Evolutionary conservation across 805 yeast species (phyloP), one percentile per base, ranked within the genome.

Genomic region (Kodamaea kaohsiungensis): DNA sequence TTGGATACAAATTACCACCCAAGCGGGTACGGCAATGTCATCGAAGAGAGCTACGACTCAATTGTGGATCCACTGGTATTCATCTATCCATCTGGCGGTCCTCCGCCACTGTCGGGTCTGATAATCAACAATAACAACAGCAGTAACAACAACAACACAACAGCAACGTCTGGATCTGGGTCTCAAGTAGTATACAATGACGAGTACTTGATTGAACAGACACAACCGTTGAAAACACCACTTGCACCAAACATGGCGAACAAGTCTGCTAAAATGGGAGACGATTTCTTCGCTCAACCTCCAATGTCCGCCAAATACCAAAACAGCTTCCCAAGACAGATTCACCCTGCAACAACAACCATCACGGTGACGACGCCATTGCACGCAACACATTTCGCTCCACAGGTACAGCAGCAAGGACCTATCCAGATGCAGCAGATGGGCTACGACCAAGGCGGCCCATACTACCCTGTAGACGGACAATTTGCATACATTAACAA

Each of bases 191-290:
- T 69, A 18, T 71, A 69, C 56, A 76, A 73, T 54, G 82, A 79
- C 46, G 82, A 79, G 51, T 76, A 78, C 50, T 61, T 81, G 47
- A 79, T 81, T 42, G 84, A 81, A 57, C 84, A 81, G 58, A 76
- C 85, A 0, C 73, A 72, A 25, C 81, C 82, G 0, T 67, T 75
- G 53, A 73, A 75, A 30, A 78, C 72, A 2, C 71, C 74, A 4
- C 45, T 53, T 30, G 55, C 61, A 7, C 53, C 51, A 38, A 15
- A 47, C 43, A 40, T 51, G 18, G 52, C 46, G 40, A 57, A 54
- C 16, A 56, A 52, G 43, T 56, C 61, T 5, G 56, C 52, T 12
- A 43, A 35, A 16, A 13, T 33, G 18, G 57, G 56, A 9, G 69
- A 66, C 13, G 67, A 65, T 17, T 64, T 57, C 54, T 60, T 60